Evolutionary conservation across 208 protist species (phyloP), one percentile per base, ranked within the genome.

Genomic region (Leishmania braziliensis): DNA sequence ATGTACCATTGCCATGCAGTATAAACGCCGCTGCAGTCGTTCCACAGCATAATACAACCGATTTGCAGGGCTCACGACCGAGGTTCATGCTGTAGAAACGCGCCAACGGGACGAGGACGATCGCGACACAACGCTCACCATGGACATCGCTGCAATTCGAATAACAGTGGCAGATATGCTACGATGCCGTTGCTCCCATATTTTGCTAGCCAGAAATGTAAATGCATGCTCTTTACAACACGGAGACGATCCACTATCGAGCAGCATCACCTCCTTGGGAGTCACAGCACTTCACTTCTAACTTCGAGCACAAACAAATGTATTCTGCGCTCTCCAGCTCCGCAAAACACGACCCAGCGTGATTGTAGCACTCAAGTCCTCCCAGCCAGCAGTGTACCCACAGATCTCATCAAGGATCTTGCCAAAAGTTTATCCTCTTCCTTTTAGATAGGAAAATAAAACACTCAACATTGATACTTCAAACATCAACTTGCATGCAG

Each of bases 81-180:
- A 86, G 63, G 10, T 82, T 33, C 10, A 58, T 78, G 39, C 53
- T 60, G 73, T 79, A 53, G 10, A 74, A 29, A 10, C 60, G 5
- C 0, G 70, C 58, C 46, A 79, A 29, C 5, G 84, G 81, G 14
- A 83, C 83, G 36, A 88, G 77, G 74, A 83, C 81, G 29, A 88
- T 74, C n/a, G 74, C 81, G 68, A 87, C 87, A 63, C 75, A 84
- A 48, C 78, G 80, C 79, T 87, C 81, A 39, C 87, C 81, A 71
- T 73, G 71, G 4, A 78, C 80, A 50, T 86, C 80, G 48, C 68
- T 81, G 62, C 81, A 84, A 12, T 85, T 85, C 20, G 75, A 68
- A 56, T 88, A 80, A 2, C 81, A 88, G n/a, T 88, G 74, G 5
- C 63, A 77, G 18, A 83, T 60, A 23, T 39, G 68, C 36, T 76